A percentile compares a stretch with the other conserved stretches of the same genome.
These are phyloP conservation scores for Psilocybe cubensis DNA, from an alignment of 768 basidiomycete genomes.

Conservation along the genomic window DNA sequence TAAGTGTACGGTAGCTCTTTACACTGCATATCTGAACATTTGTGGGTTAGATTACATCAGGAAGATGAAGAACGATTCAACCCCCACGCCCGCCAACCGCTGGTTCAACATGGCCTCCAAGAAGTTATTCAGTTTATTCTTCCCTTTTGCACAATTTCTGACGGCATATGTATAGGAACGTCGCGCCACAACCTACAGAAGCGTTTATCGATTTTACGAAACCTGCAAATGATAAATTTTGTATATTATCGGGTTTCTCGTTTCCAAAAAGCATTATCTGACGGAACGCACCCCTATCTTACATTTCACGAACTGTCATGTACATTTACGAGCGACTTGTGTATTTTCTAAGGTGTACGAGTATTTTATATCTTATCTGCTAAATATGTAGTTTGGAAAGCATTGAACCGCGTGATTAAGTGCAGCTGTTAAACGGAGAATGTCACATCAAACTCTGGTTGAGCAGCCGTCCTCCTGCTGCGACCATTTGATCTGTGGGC, in stretches of 20 bases:
- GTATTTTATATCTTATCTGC: constrained; percentile 14
- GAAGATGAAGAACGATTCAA: constrained; percentile 3
- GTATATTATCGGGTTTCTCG: constrained; percentile 30
- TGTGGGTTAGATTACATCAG: constrained; percentile 4
- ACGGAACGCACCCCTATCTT: background rate
- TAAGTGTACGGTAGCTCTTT: constrained; percentile 10
- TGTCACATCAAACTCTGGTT: constrained; percentile 12
- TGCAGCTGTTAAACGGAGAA: constrained; percentile 3
- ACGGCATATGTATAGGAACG: constrained; percentile 17
- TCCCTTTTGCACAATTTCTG: background rate
- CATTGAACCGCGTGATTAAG: constrained; percentile 6
- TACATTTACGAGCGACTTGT: background rate
- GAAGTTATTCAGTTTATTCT: background rate
- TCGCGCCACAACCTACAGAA: constrained; percentile 24
- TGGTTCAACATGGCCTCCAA: constrained; percentile 1
- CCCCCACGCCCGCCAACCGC: background rate
- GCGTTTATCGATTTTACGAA: constrained; percentile 18
- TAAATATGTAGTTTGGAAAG: constrained; percentile 6
- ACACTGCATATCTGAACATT: background rate
- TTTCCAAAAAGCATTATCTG: constrained; percentile 30
- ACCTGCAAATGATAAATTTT: constrained; percentile 26
- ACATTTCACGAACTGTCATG: background rate
- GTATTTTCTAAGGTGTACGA: constrained; percentile 2
- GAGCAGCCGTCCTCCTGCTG: background rate
- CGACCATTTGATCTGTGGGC: background rate